Evolutionary conservation across 2,329 filamentous ascomycete genomes (phyloP), one percentile per base, ranked within the genome.

Genomic region (Venturia pyrina): DNA sequence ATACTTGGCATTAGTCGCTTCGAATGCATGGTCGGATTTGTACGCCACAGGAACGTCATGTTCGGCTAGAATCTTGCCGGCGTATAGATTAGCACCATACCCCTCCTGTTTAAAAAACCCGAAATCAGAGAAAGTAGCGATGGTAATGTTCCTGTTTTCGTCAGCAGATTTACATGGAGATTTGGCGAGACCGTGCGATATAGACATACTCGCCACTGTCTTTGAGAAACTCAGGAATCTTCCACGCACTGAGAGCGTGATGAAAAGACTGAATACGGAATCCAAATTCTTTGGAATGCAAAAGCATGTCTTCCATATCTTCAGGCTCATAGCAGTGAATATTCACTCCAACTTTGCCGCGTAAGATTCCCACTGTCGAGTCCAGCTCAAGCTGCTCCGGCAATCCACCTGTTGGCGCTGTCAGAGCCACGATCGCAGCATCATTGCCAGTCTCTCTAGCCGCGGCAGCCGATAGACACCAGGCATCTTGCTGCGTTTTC

Each of bases 41-140:
- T 88, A 89, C 28, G 88, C 82, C 0, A 86, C 81, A 0, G 86
- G 88, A 41, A 90, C 78, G 34, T 84, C 86, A 66, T 83, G 80
- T 28, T 89, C 86, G 69, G 85, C 85, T 0, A 90, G 79, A 4
- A 85, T 80, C 72, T 88, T 89, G 34, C 87, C 87, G 1, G 87
- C 87, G 67, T 83, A 83, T 72, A 89, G 85, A 13, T 85, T 88
- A 0, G 82, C 87, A 5, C 83, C 78, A 69, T 87, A 88, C 0
- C 86, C 78, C 75, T 90, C 88, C 1, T 83, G 79, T 75, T 90
- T 89, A 80, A 89, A 90, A 73, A 84, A 88, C 84, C 89, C 89
- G 72, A 87, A 88, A 71, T 89, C 87, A 11, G 87, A 87, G 70
- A 90, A 90, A 3, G 89, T 76, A n/a, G 83, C 87, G 19, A 65